These are phyloP conservation scores for Sarocladium oryzae DNA, from an alignment of 2,329 filamentous ascomycete genomes.

Conservation along the genomic window DNA sequence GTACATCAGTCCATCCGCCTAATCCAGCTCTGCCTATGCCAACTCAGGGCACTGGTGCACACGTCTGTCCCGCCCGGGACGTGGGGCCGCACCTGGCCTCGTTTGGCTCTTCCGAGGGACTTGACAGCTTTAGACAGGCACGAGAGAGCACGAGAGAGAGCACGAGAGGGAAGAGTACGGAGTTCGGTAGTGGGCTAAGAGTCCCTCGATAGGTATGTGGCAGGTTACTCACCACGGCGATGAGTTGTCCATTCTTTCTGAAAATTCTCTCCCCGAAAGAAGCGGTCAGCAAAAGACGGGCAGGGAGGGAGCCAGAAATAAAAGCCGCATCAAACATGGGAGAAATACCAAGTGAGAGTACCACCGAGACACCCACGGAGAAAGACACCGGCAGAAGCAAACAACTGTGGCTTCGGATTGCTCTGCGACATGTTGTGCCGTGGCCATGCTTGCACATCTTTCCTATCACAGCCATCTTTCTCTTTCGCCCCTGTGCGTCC, in stretches of 20 bases:
- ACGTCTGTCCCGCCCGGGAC: constrained; percentile 2
- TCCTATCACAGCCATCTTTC: too few species aligned
- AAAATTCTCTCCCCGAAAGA: neutral
- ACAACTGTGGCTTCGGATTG: too few species aligned
- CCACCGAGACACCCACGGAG: neutral
- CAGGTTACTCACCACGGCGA: neutral
- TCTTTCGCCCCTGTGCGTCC: too few species aligned
- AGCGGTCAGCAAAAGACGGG: neutral
- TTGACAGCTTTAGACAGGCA: too few species aligned
- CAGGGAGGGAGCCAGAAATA: neutral
- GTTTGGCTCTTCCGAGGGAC: too few species aligned
- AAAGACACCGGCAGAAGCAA: too few species aligned
- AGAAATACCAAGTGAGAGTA: too few species aligned
- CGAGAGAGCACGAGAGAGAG: neutral
- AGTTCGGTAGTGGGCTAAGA: too few species aligned
- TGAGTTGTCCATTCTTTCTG: neutral
- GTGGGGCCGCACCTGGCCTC: constrained; percentile 2
- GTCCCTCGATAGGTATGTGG: too few species aligned
- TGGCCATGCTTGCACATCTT: too few species aligned
- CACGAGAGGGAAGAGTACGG: neutral
- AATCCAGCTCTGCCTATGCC: neutral
- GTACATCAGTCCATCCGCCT: neutral
- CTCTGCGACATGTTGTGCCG: too few species aligned
- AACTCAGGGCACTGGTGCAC: neutral
- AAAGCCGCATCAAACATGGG: too few species aligned